Conservation (phyloP, 305 asterid genomes). For the Striga hermonthica region DNA sequence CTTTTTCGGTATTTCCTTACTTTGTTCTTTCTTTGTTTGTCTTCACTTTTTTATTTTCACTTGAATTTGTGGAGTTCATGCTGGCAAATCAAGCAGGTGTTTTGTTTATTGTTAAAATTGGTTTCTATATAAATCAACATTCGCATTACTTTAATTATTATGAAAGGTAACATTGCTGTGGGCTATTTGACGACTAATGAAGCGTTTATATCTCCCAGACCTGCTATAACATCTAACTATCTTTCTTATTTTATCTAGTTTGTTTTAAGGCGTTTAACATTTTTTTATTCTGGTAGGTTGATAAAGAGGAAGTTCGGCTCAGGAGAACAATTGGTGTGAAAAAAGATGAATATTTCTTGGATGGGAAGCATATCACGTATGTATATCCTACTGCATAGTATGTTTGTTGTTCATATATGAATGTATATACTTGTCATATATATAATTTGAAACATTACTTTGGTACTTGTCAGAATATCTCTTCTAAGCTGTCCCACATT, state of each 20-base stretch:
- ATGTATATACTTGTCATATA: background rate
- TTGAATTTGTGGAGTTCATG: slow-evolving; percentile 12
- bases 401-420: background rate
- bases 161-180: background rate
- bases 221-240: slow-evolving; percentile 11
- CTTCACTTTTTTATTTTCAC: slow-evolving; percentile 16
- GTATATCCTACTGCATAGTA: slow-evolving; percentile 31
- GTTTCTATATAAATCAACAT: slow-evolving; percentile 13
- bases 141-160: slow-evolving; percentile 3
- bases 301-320: slow-evolving; percentile 94
- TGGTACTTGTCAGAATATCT: slow-evolving; percentile 7
- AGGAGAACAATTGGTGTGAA: slow-evolving; percentile 95
- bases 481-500: no score
- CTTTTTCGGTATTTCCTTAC: background rate
- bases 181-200: slow-evolving; percentile 18
- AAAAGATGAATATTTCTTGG: slow-evolving; percentile 95
- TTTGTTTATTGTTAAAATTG: slow-evolving; percentile 20
- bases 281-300: slow-evolving; percentile 58
- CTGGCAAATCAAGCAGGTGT: background rate
- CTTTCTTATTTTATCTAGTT: slow-evolving; percentile 19
- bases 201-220: slow-evolving; percentile 9
- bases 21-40: background rate
- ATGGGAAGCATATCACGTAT: slow-evolving; percentile 97
- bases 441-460: background rate
- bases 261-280: slow-evolving; percentile 25